phyloP scores from a whole-genome alignment of 495 filamentous ascomycete genomes.

The Terfezia boudieri region DNA sequence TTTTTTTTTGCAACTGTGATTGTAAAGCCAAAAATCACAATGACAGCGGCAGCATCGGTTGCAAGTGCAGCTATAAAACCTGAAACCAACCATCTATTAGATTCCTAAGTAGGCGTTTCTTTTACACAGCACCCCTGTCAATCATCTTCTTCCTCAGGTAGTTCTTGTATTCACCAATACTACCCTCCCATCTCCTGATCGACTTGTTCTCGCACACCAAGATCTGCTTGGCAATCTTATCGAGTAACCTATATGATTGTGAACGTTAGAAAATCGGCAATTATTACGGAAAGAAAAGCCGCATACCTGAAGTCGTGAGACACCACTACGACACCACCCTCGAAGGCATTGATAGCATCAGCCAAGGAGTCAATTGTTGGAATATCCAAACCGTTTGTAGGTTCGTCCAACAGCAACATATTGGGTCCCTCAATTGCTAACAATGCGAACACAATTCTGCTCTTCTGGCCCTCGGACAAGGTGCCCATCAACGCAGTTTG shows the following conservation, averaged over 20 bases:
- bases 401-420: constrained; percentile 95
- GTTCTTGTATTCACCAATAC: constrained; percentile 90
- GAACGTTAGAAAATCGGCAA: too few relatives aligned
- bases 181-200: constrained; percentile 67
- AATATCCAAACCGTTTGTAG: constrained; percentile 98
- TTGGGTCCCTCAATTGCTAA: constrained; percentile 91
- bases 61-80: too few relatives aligned
- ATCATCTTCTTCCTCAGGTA: constrained; percentile 96
- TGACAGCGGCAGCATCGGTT: too few relatives aligned
- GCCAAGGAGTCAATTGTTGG: constrained; percentile 95
- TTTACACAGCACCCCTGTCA: constrained; percentile 15
- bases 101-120: too few relatives aligned
- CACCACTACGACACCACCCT: constrained; percentile 91
- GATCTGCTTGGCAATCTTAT: constrained; percentile 99
- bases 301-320: constrained; percentile 91
- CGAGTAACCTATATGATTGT: constrained; percentile 45
- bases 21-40: too few relatives aligned
- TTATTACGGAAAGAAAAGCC: neutral
- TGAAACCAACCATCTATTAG: too few relatives aligned
- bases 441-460: constrained; percentile 89
- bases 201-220: constrained; percentile 96
- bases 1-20: too few relatives aligned
- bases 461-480: constrained; percentile 91
- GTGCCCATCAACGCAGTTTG: constrained; percentile 98
- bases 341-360: constrained; percentile 90